Evolutionary conservation across 2,329 filamentous ascomycete species (phyloP), one percentile per base, ranked within the genome.

Genomic region (Blumeria graminis): DNA sequence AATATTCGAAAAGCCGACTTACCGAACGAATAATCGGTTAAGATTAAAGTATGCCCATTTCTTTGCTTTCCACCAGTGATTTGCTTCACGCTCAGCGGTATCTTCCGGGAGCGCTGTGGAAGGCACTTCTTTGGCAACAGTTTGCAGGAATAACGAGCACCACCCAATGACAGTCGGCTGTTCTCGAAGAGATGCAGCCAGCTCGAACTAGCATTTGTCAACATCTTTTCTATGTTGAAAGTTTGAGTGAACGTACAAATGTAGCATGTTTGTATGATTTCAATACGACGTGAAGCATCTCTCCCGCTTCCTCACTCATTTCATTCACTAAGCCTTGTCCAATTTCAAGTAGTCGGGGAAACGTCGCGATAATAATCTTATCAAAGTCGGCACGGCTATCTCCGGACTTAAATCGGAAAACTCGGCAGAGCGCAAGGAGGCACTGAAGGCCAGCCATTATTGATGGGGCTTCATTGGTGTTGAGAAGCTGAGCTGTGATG

Each of bases 51-150:
- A 98, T 13, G 90, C 85, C 92, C 92, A 96, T 71, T 98, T 98
- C 81, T 96, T 96, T 61, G 89, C 86, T 74, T 96, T 98, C 90
- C 90, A 98, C 90, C 92, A 98, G 69, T 95, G 88, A 67, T 94
- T 89, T 64, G 83, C 78, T 70, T 96, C 92, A 57, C 92, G 80
- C 66, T 96, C 90, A 58, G 86, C 81, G 55, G 83, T 71, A 58
- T 81, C 86, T 58, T 93, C 87, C 57, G 74, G 69, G 76, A 96
- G 81, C 38, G 89, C 83, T 62, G 76, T 80, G 57, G 84, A 76
- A 4, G 92, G 92, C 38, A 86, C 81, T 22, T 82, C 73, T 70
- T 96, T 96, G 62, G 83, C 82, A 38, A 96, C 85, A 55, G 93
- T 86, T 59, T 84, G 82, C 62, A 98, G 74, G 73, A 98, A 96